These are phyloP conservation scores for Kazachstania psychrophila DNA, from an alignment of 805 yeast species.

Conservation along the genomic window DNA sequence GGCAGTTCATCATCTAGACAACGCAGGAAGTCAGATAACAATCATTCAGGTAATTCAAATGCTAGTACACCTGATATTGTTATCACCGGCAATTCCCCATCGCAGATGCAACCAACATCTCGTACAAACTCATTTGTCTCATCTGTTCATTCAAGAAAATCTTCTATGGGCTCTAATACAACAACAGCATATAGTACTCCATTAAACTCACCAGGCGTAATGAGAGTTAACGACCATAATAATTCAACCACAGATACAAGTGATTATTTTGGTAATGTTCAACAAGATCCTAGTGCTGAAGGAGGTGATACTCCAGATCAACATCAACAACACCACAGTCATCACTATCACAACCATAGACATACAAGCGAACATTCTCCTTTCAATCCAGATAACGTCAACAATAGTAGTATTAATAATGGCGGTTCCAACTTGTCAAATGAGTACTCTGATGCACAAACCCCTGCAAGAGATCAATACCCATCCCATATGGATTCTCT, in stretches of 20 bases:
- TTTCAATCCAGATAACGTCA: conserved; percentile 2
- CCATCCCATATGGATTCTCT: neutral
- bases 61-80: conserved; percentile 2
- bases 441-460: neutral
- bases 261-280: conserved; percentile 16
- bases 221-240: conserved; percentile 6
- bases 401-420: neutral
- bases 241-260: conserved; percentile 3
- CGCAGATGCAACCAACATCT: conserved; percentile 5
- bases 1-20: conserved; percentile 15
- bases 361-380: conserved; percentile 1
- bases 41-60: neutral
- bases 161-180: conserved; percentile 23
- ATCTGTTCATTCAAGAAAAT: conserved; percentile 25
- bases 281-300: neutral
- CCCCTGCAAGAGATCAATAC: conserved; percentile 2
- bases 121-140: conserved; percentile 26
- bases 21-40: conserved; percentile 18
- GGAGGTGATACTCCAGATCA: neutral
- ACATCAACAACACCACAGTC: neutral
- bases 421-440: neutral
- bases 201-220: conserved; percentile 25
- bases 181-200: conserved; percentile 28
- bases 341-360: conserved; percentile 2
- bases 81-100: neutral